Base-by-base conservation (phyloP, 2,329 filamentous ascomycete species). In the Penicillium sp. region DNA sequence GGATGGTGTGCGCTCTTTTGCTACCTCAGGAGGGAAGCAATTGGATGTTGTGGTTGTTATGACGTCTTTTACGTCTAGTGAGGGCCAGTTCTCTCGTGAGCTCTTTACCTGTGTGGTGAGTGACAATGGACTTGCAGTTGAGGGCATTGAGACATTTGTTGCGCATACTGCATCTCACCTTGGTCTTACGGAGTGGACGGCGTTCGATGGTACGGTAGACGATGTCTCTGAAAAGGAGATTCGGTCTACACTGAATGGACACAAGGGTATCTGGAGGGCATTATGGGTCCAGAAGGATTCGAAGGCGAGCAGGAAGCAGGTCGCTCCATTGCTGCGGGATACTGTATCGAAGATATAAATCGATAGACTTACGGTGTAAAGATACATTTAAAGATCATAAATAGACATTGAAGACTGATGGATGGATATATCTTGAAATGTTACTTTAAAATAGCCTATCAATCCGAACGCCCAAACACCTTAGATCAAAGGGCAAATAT, bases 261-360 rank as follows among this genome's bases (percentile, higher is more conserved):
- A 69, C 21, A 37, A 69, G n/a, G 62, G 62, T 16, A 57, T 72
- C 35, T 80, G 75, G 74, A 77, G 76, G 59, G 78, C 75, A 50
- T 68, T 84, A 4, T 88, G 85, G 85, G 73, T 78, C 62, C 85
- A 88, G 70, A 75, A 72, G 16, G 80, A 85, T 59, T 73, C 85
- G 44, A 78, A 79, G 46, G 83, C 84, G 60, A 88, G 85, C 67
- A 78, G 86, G 61, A 88, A 88, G 72, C 82, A 83, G 72, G 84
- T 88, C 50, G 86, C 80, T 16, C 86, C 86, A 52, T 65, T 88
- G 67, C 65, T 88, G 50, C 78, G 85, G 61, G 77, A 79, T 61
- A 78, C 79, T 1, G 72, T 79, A 44, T 52, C 67, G 16, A 63
- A 61, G 33, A 33, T 67, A 33, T 69, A 54, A 57, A 55, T 16